Percentiles rank a stretch among this genome's conserved stretches.
phyloP scores from a whole-genome alignment of 371 early-diverging fungal genomes.

The Encephalitozoon cuniculi region DNA sequence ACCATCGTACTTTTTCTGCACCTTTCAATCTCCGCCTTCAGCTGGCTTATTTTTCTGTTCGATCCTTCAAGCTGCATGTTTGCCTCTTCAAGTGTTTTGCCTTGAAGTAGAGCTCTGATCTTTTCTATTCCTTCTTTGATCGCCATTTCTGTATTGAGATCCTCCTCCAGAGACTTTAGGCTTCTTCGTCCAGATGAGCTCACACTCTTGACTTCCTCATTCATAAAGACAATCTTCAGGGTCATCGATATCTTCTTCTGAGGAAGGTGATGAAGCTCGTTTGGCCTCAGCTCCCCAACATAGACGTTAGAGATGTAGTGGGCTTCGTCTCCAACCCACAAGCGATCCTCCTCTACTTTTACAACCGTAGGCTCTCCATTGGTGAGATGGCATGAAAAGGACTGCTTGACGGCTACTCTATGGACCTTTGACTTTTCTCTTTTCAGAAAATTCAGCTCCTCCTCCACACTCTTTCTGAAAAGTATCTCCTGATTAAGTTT shows the following conservation, averaged over 20 bases:
- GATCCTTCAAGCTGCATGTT: slow-evolving; percentile 53
- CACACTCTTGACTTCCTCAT: slow-evolving; percentile 29
- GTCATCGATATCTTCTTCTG: slow-evolving; percentile 41
- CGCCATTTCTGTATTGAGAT: slow-evolving; percentile 53
- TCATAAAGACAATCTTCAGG: slow-evolving; percentile 50
- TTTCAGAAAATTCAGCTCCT: slow-evolving; percentile 36
- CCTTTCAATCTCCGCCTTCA: slow-evolving; percentile 46
- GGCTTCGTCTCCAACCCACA: slow-evolving; percentile 5
- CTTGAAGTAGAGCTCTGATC: slow-evolving; percentile 38
- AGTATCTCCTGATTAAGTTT: slow-evolving; percentile 45
- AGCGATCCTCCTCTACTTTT: slow-evolving; percentile 7
- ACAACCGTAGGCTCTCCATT: not conserved
- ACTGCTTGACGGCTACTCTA: not conserved
- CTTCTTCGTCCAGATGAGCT: slow-evolving; percentile 39
- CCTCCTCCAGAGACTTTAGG: slow-evolving; percentile 39
- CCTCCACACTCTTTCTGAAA: slow-evolving; percentile 32
- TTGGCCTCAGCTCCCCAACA: slow-evolving; percentile 37
- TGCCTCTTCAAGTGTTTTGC: slow-evolving; percentile 38
- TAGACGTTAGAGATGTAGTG: slow-evolving; percentile 25
- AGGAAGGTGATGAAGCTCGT: slow-evolving; percentile 42
- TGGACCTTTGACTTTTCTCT: not conserved
- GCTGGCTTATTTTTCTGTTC: slow-evolving; percentile 49
- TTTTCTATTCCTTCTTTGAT: slow-evolving; percentile 55
- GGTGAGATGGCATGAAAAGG: slow-evolving; percentile 3
- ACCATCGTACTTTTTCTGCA: slow-evolving; percentile 17